Percentiles rank a stretch among this genome's conserved stretches.
Evolutionary conservation across 345 rosid species (phyloP).

Genomic region (Murraya paniculata): DNA sequence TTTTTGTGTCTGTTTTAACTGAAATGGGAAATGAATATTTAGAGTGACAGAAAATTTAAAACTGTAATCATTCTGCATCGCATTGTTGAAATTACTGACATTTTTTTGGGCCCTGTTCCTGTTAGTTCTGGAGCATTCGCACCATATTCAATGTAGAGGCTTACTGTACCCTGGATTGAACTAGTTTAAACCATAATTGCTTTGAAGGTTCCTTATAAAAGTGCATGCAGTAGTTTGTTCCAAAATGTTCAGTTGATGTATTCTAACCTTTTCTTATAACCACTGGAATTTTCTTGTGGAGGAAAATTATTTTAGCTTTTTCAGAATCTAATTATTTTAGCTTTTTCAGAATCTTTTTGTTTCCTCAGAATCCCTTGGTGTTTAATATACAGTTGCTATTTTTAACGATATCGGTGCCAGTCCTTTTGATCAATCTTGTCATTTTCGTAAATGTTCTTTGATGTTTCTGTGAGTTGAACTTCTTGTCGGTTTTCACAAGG

Average conservation of each 20-base stretch:
- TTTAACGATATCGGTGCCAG: neutral
- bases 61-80: neutral
- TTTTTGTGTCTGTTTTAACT: neutral
- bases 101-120: neutral
- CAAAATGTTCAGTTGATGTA: neutral
- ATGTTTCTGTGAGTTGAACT: constrained; percentile 8
- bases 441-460: constrained; percentile 4
- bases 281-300: neutral
- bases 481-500: neutral
- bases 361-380: neutral
- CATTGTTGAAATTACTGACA: neutral
- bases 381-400: neutral
- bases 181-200: neutral
- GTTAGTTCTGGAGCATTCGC: neutral
- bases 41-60: neutral
- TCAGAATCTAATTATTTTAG: neutral
- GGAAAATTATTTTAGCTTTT: neutral
- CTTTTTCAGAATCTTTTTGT: neutral
- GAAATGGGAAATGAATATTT: neutral
- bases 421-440: neutral
- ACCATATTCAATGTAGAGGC: neutral
- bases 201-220: neutral
- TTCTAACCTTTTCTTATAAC: neutral
- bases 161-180: neutral
- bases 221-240: neutral